These are phyloP conservation scores for Dioszegia aurantiaca DNA, from an alignment of 768 basidiomycete genomes.

Conservation along the genomic window DNA sequence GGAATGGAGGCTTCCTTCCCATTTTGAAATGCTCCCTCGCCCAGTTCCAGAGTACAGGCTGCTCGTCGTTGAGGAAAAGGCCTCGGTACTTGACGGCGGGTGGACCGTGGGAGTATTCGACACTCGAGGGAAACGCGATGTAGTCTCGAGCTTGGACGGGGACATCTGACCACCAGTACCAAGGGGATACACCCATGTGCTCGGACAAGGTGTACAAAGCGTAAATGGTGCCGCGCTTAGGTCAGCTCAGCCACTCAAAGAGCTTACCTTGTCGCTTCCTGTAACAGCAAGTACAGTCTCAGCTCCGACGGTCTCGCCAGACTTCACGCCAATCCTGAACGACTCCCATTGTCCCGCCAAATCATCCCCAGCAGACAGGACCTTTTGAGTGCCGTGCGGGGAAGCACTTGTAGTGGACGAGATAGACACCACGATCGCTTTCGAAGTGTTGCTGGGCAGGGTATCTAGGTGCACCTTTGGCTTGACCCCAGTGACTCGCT, in stretches of 20 bases:
- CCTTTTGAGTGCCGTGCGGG: constrained; percentile 29
- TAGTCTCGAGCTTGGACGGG: constrained; percentile 58
- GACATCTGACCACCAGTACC: constrained; percentile 70
- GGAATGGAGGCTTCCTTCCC: constrained; percentile 64
- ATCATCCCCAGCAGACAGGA: neutral
- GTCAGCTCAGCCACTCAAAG: neutral
- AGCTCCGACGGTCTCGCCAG: constrained; percentile 61
- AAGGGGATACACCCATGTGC: constrained; percentile 61
- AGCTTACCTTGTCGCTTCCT: constrained; percentile 59
- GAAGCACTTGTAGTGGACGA: constrained; percentile 58
- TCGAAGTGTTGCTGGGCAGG: constrained; percentile 28
- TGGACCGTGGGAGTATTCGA: constrained; percentile 57
- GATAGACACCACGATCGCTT: constrained; percentile 63
- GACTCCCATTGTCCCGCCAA: constrained; percentile 67
- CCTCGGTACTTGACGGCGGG: constrained; percentile 71
- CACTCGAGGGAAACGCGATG: constrained; percentile 53
- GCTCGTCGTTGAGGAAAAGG: constrained; percentile 73
- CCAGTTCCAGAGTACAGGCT: constrained; percentile 70
- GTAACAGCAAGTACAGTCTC: constrained; percentile 64
- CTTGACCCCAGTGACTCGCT: constrained; percentile 60
- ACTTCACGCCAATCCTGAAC: constrained; percentile 59
- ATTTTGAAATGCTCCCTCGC: constrained; percentile 67
- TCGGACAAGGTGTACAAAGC: constrained; percentile 68
- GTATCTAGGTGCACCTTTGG: constrained; percentile 60
- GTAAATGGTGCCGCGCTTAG: constrained; percentile 64